Evolutionary conservation across 305 asterid species (phyloP).

Genomic region (Rubia tinctorum): DNA sequence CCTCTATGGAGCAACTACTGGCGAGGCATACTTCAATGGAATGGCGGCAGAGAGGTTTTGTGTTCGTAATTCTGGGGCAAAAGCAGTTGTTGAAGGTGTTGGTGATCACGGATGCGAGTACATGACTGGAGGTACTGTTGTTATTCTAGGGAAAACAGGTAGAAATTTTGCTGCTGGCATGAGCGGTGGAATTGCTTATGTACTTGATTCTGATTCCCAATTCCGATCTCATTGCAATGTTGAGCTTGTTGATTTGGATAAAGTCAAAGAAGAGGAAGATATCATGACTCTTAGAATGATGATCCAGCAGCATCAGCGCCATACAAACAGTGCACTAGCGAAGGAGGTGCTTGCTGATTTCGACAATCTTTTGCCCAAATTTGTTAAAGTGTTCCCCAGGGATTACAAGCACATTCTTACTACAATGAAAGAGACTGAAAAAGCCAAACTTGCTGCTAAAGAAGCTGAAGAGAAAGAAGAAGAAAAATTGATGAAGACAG

Average conservation of each 20-base stretch:
- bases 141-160: constrained; percentile 90
- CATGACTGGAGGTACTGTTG: constrained; percentile 98
- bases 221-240: constrained; percentile 73
- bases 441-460: constrained; percentile 40
- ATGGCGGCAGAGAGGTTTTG: constrained; percentile 99
- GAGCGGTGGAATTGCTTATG: constrained; percentile 98
- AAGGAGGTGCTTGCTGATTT: constrained; percentile 82
- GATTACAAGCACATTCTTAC: constrained; percentile 84
- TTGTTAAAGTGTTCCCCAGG: constrained; percentile 91
- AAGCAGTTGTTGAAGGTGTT: constrained; percentile 98
- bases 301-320: constrained; percentile 99
- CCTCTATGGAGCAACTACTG: constrained; percentile 88
- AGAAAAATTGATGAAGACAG: constrained; percentile 57
- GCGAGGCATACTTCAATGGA: constrained; percentile 98
- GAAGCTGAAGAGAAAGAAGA: constrained; percentile 72
- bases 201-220: constrained; percentile 70
- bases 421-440: constrained; percentile 50
- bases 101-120: constrained; percentile 99
- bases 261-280: constrained; percentile 89
- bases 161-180: constrained; percentile 99
- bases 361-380: constrained; percentile 70
- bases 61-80: constrained; percentile 97
- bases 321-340: constrained; percentile 83
- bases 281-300: constrained; percentile 74
- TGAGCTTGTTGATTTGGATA: constrained; percentile 96